These are phyloP conservation scores for thale cress (Arabidopsis thaliana) DNA, from an alignment of 345 rosid genomes.

Conservation along the genomic window TAIR10.1 NC_003075.7:16349501-16350000, in stretches of 20 bases:
- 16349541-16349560: slow-evolving; percentile 18
- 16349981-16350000: neutral
- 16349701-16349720: slow-evolving; percentile 29
- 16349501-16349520: slow-evolving; percentile 48
- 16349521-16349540: slow-evolving; percentile 45
- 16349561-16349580: slow-evolving; percentile 3
- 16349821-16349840: slow-evolving; percentile 46
- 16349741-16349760: slow-evolving; percentile 48
- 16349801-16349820: slow-evolving; percentile 62
- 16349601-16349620: slow-evolving; percentile 52
- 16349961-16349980: slow-evolving; percentile 3
- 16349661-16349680: slow-evolving; percentile 33
- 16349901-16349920: neutral
- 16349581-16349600: slow-evolving; percentile 54
- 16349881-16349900: slow-evolving; percentile 2
- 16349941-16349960: neutral
- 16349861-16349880: slow-evolving; percentile 33
- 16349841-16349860: slow-evolving; percentile 33
- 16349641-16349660: slow-evolving; percentile 43
- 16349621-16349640: slow-evolving; percentile 51
- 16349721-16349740: slow-evolving; percentile 61
- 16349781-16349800: slow-evolving; percentile 62
- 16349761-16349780: slow-evolving; percentile 64
- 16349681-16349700: slow-evolving; percentile 44
- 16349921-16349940: slow-evolving; percentile 12